A percentile compares a stretch with the other conserved stretches of the same genome.
phyloP scores from a whole-genome alignment of 2,329 filamentous ascomycete species.

The Verticillium albo-atrum region DNA sequence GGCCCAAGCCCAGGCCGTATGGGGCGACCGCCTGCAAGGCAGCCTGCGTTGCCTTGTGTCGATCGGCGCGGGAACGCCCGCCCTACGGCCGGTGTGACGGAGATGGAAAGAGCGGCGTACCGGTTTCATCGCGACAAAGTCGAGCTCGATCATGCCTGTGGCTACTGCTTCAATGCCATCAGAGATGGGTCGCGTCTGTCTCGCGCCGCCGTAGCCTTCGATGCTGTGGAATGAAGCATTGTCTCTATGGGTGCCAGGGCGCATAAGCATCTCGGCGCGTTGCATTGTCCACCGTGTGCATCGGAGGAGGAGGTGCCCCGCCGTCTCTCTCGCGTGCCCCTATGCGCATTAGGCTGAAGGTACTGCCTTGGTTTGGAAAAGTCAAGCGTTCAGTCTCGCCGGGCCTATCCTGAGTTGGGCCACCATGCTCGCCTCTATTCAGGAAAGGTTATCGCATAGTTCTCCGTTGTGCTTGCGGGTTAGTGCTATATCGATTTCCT shows the following conservation, averaged over 20 bases:
- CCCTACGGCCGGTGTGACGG: slow-evolving; percentile 23
- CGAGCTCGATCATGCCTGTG: not conserved
- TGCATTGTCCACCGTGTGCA: too few relatives aligned
- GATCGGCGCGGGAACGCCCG: slow-evolving; percentile 32
- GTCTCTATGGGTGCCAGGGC: not conserved
- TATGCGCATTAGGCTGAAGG: too few relatives aligned
- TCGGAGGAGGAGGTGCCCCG: too few relatives aligned
- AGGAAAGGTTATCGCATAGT: slow-evolving; percentile 7
- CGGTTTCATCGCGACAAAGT: slow-evolving; percentile 19
- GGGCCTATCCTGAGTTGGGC: too few relatives aligned
- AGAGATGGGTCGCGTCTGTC: too few relatives aligned
- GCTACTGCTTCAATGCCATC: not conserved
- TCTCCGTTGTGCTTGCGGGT: slow-evolving; percentile 10
- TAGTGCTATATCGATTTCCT: slow-evolving; percentile 11
- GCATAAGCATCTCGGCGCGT: not conserved
- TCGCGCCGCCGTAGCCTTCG: too few relatives aligned
- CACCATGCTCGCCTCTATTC: too few relatives aligned
- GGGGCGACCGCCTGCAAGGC: slow-evolving; percentile 20
- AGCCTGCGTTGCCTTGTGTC: slow-evolving; percentile 31
- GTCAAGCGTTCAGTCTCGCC: too few relatives aligned
- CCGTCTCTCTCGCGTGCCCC: too few relatives aligned
- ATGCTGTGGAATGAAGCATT: not conserved
- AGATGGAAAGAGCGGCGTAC: slow-evolving; percentile 33
- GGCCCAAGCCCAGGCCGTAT: slow-evolving; percentile 31
- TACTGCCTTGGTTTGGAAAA: too few relatives aligned